These are phyloP conservation scores for Leishmania arabica DNA, from an alignment of 208 protist genomes.

Conservation along the genomic window DNA sequence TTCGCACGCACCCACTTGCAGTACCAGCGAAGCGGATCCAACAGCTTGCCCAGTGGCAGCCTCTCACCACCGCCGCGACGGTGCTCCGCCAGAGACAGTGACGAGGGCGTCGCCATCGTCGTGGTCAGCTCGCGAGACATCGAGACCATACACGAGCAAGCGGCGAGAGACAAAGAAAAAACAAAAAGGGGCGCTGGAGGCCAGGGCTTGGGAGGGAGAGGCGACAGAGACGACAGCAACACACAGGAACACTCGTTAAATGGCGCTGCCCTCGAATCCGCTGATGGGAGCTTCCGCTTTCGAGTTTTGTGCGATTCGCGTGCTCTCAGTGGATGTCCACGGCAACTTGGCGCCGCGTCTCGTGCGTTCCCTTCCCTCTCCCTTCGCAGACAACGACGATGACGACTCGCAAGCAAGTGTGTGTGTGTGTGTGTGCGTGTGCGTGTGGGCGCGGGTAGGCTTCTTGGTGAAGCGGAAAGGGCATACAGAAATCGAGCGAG, in stretches of 20 bases:
- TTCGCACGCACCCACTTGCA: slow-evolving; percentile 76
- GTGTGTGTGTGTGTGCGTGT: not conserved
- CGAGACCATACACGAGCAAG: not conserved
- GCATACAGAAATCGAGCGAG: not conserved
- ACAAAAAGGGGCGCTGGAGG: not conserved
- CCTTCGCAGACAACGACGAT: not conserved
- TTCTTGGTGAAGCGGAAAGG: not conserved
- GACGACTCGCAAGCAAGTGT: too few species aligned
- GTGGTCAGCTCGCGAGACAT: slow-evolving; percentile 8
- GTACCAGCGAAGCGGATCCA: slow-evolving; percentile 54
- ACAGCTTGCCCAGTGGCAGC: slow-evolving; percentile 28
- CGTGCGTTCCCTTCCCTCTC: not conserved
- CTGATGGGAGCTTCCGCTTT: not conserved
- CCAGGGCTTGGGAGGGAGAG: not conserved
- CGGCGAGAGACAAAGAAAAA: not conserved
- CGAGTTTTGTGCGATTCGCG: not conserved
- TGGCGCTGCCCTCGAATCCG: not conserved
- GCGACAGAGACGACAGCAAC: not conserved
- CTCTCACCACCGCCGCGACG: not conserved
- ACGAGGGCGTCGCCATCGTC: slow-evolving; percentile 2
- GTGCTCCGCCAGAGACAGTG: slow-evolving; percentile 2
- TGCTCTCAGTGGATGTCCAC: not conserved
- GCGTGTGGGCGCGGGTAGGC: not conserved
- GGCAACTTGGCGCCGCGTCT: too few species aligned
- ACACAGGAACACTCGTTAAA: not conserved